These are phyloP conservation scores for Grigorovia jiainica DNA, from an alignment of 805 yeast genomes.

Conservation along the genomic window DNA sequence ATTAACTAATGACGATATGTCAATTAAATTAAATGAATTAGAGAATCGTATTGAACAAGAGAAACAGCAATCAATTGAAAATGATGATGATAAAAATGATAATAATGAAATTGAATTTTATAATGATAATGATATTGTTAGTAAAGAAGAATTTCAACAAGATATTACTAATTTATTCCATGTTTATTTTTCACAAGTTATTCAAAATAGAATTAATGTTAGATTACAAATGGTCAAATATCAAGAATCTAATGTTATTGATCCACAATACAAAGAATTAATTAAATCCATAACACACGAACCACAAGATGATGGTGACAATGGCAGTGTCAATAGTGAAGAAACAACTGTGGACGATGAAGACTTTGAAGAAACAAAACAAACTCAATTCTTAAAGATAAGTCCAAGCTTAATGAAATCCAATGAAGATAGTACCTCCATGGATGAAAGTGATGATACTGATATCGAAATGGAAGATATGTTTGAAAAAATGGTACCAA, in stretches of 20 bases:
- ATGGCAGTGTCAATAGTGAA: not conserved
- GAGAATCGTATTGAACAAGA: not conserved
- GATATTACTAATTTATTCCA: conserved; percentile 9
- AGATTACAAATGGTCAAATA: conserved; percentile 21
- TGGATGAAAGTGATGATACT: not conserved
- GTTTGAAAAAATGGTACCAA: not conserved
- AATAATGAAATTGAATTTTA: not conserved
- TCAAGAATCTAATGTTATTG: conserved; percentile 12
- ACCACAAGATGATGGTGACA: conserved; percentile 8
- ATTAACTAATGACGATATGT: not conserved
- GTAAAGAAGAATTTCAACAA: conserved; percentile 2
- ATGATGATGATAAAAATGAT: no score
- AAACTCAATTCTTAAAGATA: not conserved
- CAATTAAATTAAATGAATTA: no score
- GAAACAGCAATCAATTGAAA: not conserved
- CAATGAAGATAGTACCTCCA: not conserved
- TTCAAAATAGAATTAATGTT: conserved; percentile 20
- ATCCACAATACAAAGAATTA: conserved; percentile 5
- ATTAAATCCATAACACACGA: conserved; percentile 1
- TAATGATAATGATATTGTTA: not conserved
- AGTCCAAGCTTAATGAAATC: not conserved
- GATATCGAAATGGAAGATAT: not conserved
- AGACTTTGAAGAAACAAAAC: not conserved
- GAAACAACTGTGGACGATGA: conserved; percentile 2
- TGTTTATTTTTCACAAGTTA: conserved; percentile 18